Evolutionary conservation across 2,329 filamentous ascomycete genomes (phyloP).

Genomic region (Diaporthe capsici): DNA sequence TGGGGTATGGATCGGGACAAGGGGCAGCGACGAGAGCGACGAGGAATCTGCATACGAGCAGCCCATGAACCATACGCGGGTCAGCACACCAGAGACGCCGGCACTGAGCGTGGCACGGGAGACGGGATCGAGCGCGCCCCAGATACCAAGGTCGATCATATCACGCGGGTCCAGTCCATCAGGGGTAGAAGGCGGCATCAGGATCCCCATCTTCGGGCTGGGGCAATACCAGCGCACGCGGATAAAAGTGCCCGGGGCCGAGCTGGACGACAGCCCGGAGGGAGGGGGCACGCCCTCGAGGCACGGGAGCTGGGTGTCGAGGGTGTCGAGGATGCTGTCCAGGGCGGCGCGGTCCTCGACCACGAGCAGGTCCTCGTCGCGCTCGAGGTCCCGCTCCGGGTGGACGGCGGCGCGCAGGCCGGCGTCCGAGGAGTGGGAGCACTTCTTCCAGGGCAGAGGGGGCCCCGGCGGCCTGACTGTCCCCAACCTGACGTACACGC

Average conservation of each 20-base stretch:
- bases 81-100: neutral
- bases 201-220: constrained; percentile 21
- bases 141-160: neutral
- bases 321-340: constrained; percentile 33
- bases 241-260: neutral
- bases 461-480: constrained; percentile 3
- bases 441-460: constrained; percentile 20
- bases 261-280: constrained; percentile 25
- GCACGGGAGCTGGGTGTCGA: constrained; percentile 32
- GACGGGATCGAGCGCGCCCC: neutral
- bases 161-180: neutral
- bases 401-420: constrained; percentile 10
- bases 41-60: neutral
- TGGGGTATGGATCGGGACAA: constrained; percentile 31
- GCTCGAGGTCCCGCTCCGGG: constrained; percentile 27
- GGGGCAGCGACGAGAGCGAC: constrained; percentile 5
- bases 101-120: neutral
- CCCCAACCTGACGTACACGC: constrained; percentile 11
- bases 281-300: neutral
- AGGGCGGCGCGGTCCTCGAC: constrained; percentile 30
- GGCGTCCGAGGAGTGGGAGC: constrained; percentile 32
- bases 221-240: neutral
- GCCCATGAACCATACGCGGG: neutral
- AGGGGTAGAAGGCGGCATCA: constrained; percentile 1
- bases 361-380: constrained; percentile 31